A percentile compares a stretch with the other conserved stretches of the same genome.
Evolutionary conservation across 495 filamentous ascomycete genomes (phyloP).

Genomic region (Penicillium mononematosum): DNA sequence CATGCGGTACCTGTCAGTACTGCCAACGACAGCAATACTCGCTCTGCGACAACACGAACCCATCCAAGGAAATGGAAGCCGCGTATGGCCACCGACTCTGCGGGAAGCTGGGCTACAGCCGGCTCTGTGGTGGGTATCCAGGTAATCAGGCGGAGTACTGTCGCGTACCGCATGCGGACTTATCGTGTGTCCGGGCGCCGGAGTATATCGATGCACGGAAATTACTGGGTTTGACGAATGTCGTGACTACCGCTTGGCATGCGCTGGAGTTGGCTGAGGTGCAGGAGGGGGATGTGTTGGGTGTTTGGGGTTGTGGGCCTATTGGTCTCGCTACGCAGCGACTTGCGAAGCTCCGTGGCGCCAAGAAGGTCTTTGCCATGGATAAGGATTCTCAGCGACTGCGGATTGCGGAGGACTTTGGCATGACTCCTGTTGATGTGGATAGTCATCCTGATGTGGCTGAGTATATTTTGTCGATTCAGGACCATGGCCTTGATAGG

Average conservation of each 20-base stretch:
- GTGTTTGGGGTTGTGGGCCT: slow-evolving; percentile 45
- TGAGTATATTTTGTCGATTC: slow-evolving; percentile 29
- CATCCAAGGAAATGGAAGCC: slow-evolving; percentile 56
- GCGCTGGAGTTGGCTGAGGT: slow-evolving; percentile 36
- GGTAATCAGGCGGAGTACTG: slow-evolving; percentile 52
- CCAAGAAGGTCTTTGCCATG: slow-evolving; percentile 33
- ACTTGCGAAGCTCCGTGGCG: slow-evolving; percentile 28
- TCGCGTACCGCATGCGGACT: slow-evolving; percentile 41
- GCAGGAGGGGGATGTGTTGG: slow-evolving; percentile 37
- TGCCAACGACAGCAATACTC: slow-evolving; percentile 47
- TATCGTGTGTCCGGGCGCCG: slow-evolving; percentile 33
- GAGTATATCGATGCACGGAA: slow-evolving; percentile 55
- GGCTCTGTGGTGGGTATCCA: slow-evolving; percentile 71
- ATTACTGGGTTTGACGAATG: slow-evolving; percentile 38
- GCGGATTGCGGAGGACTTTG: slow-evolving; percentile 26
- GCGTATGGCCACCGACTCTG: slow-evolving; percentile 51
- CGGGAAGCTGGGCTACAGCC: slow-evolving; percentile 27
- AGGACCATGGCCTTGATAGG: slow-evolving; percentile 35
- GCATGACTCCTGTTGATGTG: slow-evolving; percentile 29
- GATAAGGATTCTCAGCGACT: slow-evolving; percentile 32
- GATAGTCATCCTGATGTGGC: slow-evolving; percentile 26
- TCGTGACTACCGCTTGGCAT: slow-evolving; percentile 39
- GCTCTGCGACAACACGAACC: slow-evolving; percentile 69
- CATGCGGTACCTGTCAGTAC: slow-evolving; percentile 52
- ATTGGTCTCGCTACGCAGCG: slow-evolving; percentile 28